Evolutionary conservation across 1,284 basidiomycete species (phyloP).

Genomic region (Hortiboletus rubellus): DNA sequence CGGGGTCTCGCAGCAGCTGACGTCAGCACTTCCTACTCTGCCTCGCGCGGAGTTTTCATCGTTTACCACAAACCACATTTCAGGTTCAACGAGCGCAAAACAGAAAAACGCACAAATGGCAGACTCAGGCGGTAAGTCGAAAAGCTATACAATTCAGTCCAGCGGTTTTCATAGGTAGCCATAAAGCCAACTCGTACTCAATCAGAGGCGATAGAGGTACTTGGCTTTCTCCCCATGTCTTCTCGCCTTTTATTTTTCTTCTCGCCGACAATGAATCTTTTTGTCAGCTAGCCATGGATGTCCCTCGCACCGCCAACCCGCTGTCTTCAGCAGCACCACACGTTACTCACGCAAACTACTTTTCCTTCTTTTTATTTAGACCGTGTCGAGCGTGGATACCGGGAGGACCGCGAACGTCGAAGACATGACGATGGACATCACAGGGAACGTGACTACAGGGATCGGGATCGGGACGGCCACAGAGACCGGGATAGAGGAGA

Average conservation of each 20-base stretch:
- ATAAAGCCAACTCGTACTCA: constrained; percentile 32
- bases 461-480: constrained; percentile 45
- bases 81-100: constrained; percentile 5
- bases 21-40: constrained; percentile 21
- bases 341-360: constrained; percentile 49
- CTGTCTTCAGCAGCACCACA: constrained; percentile 41
- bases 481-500: constrained; percentile 43
- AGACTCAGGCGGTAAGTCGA: constrained; percentile 38
- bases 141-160: constrained; percentile 9
- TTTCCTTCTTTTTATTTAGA: constrained; percentile 45
- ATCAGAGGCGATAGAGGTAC: constrained; percentile 39
- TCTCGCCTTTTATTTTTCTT: constrained; percentile 24
- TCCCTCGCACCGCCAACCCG: constrained; percentile 39
- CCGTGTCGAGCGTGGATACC: constrained; percentile 50
- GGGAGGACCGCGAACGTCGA: constrained; percentile 54
- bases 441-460: constrained; percentile 46
- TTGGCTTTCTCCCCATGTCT: constrained; percentile 27
- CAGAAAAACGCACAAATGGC: constrained; percentile 42
- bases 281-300: constrained; percentile 58
- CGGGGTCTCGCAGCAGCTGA: constrained; percentile 30
- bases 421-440: constrained; percentile 55
- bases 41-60: constrained; percentile 22
- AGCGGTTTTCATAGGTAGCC: constrained; percentile 32
- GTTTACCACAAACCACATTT: constrained; percentile 30
- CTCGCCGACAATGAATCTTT: constrained; percentile 40